Conservation (phyloP, 257 asterid genomes). For the Solanum arcanum region DNA sequence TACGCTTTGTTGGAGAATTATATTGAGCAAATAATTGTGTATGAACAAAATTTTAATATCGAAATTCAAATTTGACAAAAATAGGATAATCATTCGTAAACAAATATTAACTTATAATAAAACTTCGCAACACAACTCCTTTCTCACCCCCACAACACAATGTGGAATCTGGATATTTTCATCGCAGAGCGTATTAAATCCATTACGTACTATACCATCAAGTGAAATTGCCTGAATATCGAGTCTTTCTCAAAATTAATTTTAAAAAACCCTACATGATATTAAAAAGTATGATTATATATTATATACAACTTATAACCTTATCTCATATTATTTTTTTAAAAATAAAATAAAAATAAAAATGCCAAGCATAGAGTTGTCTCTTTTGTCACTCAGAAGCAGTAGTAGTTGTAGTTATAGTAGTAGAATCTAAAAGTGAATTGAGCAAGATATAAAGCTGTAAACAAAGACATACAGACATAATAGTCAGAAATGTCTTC, state of each 20-base stretch:
- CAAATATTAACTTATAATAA: neutral
- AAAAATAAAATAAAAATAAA: neutral
- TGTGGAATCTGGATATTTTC: too few relatives aligned
- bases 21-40: too few relatives aligned
- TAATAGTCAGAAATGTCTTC: constrained; percentile 1
- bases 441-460: neutral
- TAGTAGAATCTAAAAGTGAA: constrained; percentile 2
- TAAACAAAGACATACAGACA: neutral
- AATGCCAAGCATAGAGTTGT: neutral
- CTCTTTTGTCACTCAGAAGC: neutral
- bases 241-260: neutral
- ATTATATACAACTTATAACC: neutral
- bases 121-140: neutral
- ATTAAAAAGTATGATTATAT: neutral
- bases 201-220: neutral
- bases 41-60: neutral
- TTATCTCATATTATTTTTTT: neutral
- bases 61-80: neutral
- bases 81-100: neutral
- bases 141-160: too few relatives aligned
- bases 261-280: neutral
- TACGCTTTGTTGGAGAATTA: too few relatives aligned
- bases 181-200: too few relatives aligned
- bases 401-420: neutral
- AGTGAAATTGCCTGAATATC: neutral